A percentile compares a stretch with the other conserved stretches of the same genome.
These are phyloP conservation scores for Microsporum ferrugineum DNA, from an alignment of 2,329 filamentous ascomycete genomes.

Conservation along the genomic window DNA sequence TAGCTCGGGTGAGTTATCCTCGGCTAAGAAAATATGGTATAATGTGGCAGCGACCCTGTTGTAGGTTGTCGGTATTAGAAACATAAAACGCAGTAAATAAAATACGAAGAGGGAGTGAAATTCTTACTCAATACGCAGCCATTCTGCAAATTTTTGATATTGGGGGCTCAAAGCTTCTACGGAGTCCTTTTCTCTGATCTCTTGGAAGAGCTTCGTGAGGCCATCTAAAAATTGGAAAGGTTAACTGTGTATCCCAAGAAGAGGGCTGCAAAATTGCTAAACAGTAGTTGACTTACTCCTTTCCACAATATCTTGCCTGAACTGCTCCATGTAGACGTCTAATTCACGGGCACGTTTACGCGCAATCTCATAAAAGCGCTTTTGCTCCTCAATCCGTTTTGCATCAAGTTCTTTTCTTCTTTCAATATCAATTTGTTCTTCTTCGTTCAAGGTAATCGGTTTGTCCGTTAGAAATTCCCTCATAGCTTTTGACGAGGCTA, in stretches of 20 bases:
- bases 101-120: not conserved
- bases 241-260: not conserved
- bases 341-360: conserved; percentile 79
- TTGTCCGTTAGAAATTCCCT: conserved; percentile 66
- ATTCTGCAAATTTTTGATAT: conserved; percentile 97
- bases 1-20: conserved; percentile 93
- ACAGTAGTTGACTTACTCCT: conserved; percentile 46
- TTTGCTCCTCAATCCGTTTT: conserved; percentile 82
- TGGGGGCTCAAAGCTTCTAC: conserved; percentile 84
- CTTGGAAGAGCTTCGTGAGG: conserved; percentile 79
- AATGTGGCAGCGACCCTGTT: conserved; percentile 73
- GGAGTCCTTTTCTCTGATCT: conserved; percentile 80
- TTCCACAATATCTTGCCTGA: conserved; percentile 56
- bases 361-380: conserved; percentile 89
- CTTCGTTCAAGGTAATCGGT: conserved; percentile 64
- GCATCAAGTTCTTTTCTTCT: conserved; percentile 73
- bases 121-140: conserved; percentile 74
- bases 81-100: not conserved
- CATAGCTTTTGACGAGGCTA: conserved; percentile 73
- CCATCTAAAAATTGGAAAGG: conserved; percentile 46
- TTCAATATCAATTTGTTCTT: conserved; percentile 71
- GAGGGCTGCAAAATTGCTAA: not conserved
- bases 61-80: not conserved
- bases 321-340: conserved; percentile 93
- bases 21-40: conserved; percentile 92